Evolutionary conservation across 257 asterid species (phyloP).

Genomic region (Sherardia arvensis): DNA sequence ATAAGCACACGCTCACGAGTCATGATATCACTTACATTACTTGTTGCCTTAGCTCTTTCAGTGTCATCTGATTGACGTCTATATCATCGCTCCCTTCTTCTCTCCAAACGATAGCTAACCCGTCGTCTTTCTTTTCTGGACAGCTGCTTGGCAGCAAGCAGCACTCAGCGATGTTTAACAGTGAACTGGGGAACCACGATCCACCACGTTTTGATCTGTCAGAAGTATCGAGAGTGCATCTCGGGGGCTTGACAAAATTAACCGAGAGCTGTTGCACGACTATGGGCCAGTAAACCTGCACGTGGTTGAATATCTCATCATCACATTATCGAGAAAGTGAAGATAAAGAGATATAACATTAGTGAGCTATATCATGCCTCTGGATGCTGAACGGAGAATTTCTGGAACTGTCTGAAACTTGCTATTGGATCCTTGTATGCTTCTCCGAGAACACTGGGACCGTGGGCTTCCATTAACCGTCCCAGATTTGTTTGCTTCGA

Average conservation of each 20-base stretch:
- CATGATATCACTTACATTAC: slow-evolving; percentile 66
- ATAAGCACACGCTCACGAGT: slow-evolving; percentile 2
- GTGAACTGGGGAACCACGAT: slow-evolving; percentile 82
- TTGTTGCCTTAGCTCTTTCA: slow-evolving; percentile 74
- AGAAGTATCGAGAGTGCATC: slow-evolving; percentile 57
- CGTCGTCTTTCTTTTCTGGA: slow-evolving; percentile 48
- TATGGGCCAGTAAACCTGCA: slow-evolving; percentile 73
- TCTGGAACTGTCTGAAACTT: slow-evolving; percentile 62
- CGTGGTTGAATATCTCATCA: background rate
- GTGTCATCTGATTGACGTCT: slow-evolving; percentile 37
- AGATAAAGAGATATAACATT: background rate
- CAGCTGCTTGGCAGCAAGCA: slow-evolving; percentile 48
- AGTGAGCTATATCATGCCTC: slow-evolving; percentile 41
- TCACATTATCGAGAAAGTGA: background rate
- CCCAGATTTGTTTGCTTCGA: slow-evolving; percentile 71
- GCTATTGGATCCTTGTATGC: slow-evolving; percentile 65
- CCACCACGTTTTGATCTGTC: slow-evolving; percentile 57
- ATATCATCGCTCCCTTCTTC: slow-evolving; percentile 56
- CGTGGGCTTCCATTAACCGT: slow-evolving; percentile 69
- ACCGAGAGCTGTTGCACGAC: slow-evolving; percentile 51
- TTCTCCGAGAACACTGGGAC: slow-evolving; percentile 56
- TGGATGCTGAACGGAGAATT: slow-evolving; percentile 68
- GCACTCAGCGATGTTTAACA: slow-evolving; percentile 74
- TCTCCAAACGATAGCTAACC: slow-evolving; percentile 73
- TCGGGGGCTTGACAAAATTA: slow-evolving; percentile 48